Conservation (phyloP, 441 rosid species). For the Adansonia grandidieri region DNA sequence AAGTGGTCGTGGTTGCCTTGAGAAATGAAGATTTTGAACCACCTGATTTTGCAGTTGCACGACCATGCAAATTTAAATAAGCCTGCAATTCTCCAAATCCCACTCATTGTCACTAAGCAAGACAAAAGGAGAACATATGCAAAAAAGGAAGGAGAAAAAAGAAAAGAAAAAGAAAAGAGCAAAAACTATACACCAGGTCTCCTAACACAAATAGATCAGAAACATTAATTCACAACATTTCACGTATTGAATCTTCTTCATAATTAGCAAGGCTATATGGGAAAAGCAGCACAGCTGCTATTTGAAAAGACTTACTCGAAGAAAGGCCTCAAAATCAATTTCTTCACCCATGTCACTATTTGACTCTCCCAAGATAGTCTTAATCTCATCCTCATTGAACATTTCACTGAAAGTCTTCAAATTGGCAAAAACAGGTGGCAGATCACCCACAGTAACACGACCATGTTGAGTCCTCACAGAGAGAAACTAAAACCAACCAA, state of each 20-base stretch:
- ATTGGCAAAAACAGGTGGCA: constrained; percentile 71
- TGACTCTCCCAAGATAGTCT: constrained; percentile 56
- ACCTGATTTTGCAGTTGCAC: constrained; percentile 68
- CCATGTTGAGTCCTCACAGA: constrained; percentile 61
- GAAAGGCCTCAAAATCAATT: constrained; percentile 87
- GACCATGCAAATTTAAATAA: constrained; percentile 67
- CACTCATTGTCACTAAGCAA: not conserved
- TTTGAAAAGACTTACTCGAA: constrained; percentile 60
- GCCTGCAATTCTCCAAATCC: constrained; percentile 54
- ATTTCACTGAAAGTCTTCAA: constrained; percentile 69
- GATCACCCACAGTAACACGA: constrained; percentile 60
- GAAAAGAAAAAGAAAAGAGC: not conserved
- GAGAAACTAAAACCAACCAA: constrained; percentile 49
- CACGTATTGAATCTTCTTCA: not conserved
- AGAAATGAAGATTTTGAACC: constrained; percentile 72
- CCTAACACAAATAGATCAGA: not conserved
- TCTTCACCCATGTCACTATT: constrained; percentile 52
- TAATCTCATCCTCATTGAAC: constrained; percentile 69
- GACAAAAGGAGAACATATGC: constrained; percentile 10
- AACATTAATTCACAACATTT: not conserved
- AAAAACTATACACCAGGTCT: not conserved
- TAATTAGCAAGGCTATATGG: not conserved
- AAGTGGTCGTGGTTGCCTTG: constrained; percentile 83
- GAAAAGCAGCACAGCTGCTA: constrained; percentile 7
- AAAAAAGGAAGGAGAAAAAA: not conserved